Evolutionary conservation across 305 asterid genomes (phyloP), one percentile per base, ranked within the genome.

Genomic region (Withania somnifera): DNA sequence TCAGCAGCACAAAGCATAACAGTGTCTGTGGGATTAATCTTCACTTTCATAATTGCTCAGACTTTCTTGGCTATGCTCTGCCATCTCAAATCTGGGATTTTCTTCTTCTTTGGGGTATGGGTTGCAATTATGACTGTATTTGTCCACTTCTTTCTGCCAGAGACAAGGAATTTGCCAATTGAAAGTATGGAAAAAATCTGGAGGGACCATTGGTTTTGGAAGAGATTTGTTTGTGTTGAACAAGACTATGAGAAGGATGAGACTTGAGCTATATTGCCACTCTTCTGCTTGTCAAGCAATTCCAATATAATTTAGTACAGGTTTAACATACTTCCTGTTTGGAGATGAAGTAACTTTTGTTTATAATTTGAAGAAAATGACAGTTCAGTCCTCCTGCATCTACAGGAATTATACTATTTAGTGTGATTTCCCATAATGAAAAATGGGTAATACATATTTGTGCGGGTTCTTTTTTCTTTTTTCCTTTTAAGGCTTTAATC

Each of bases 1-100:
- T 88, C 94, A 10, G 92, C 92, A 3, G 92, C 84, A 28, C 94
- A 90, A 53, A 87, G 91, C 68, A 86, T 90, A 20, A 80, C 83
- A 0, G 94, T 89, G 15, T 88, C 89, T 0, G 91, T 91, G 15
- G 82, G 87, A 1, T 89, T 91, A 56, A 56, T 80, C 0, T 82
- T 85, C 52, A 88, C 84, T 14, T 87, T 88, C 63, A 11, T 91
- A 38, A 61, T 89, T 51, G 91, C 86, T 60, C 91, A 89, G 58
- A 84, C 88, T 10, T 88, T 88, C 81, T 81, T 90, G 34, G 86
- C 82, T 1, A 82, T 91, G 87, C 85, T 89, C 1, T 89, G 93
- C 85, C 86, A 80, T 26, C 78, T 88, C 7, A 88, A 88, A 80
- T 82, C 79, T n/a, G 90, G 84, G 38, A 78, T 85, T 56, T 90